Evolutionary conservation across 176 grass and related monocot species (phyloP).

Genomic region (Paspalum vaginatum): DNA sequence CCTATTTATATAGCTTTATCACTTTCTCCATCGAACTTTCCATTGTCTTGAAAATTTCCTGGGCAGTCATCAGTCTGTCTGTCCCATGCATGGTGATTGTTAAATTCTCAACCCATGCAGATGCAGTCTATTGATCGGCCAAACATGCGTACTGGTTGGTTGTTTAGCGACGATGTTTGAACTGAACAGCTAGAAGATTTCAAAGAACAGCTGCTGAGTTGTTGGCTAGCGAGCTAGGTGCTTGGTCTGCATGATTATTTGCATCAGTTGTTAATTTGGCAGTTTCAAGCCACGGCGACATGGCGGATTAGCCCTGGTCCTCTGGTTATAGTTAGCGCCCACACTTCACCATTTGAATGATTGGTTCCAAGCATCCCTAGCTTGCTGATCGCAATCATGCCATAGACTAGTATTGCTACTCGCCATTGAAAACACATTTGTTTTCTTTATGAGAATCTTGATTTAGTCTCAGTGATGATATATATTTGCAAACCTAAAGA

Average conservation of each 20-base stretch:
- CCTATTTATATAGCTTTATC: not conserved
- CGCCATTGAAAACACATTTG: not conserved
- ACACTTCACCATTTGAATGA: not conserved
- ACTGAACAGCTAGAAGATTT: not conserved
- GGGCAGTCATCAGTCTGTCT: not conserved
- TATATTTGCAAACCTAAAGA: not conserved
- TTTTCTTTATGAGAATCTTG: not conserved
- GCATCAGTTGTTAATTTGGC: not conserved
- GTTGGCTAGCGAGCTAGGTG: not conserved
- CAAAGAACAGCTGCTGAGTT: not conserved
- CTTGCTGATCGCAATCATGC: not conserved
- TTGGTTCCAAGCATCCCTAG: not conserved
- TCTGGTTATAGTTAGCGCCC: too few relatives aligned
- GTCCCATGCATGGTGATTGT: not conserved
- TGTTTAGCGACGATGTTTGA: not conserved
- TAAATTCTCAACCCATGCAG: not conserved
- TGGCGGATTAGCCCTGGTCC: too few relatives aligned
- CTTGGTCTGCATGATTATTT: not conserved
- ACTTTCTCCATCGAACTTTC: not conserved
- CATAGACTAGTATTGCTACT: not conserved
- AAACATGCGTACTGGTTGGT: not conserved
- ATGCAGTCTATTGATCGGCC: not conserved
- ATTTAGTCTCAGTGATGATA: not conserved
- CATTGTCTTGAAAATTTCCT: not conserved
- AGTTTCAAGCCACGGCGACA: not conserved